A percentile compares a stretch with the other conserved stretches of the same genome.
phyloP scores from a whole-genome alignment of 331 rosid genomes.

The Acacia pycnantha region DNA sequence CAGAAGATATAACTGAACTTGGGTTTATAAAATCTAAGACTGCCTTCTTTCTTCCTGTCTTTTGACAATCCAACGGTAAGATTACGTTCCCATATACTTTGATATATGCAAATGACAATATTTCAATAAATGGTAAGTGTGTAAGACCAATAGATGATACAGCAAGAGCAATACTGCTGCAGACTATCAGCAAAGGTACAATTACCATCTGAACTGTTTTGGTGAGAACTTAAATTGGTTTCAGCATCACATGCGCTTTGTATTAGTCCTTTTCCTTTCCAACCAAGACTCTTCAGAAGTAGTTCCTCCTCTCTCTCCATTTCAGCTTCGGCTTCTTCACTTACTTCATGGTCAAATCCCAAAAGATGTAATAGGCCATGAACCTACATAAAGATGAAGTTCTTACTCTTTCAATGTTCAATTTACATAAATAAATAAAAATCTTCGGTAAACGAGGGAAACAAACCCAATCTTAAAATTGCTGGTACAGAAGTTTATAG shows the following conservation, averaged over 20 bases:
- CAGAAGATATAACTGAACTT: constrained; percentile 89
- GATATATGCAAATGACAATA: background rate
- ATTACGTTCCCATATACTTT: constrained; percentile 37
- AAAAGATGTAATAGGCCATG: constrained; percentile 94
- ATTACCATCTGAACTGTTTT: constrained; percentile 55
- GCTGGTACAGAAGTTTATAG: background rate
- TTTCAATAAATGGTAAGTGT: background rate
- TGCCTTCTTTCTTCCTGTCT: constrained; percentile 95
- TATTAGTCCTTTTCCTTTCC: constrained; percentile 93
- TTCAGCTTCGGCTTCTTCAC: constrained; percentile 90
- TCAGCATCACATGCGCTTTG: constrained; percentile 68
- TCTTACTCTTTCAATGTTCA: constrained; percentile 29
- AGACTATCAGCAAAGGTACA: constrained; percentile 4
- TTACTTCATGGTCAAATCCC: constrained; percentile 96
- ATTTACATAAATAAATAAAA: constrained; percentile 7
- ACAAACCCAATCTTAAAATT: background rate
- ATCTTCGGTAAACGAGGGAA: background rate
- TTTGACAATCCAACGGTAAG: constrained; percentile 68
- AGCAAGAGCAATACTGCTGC: background rate
- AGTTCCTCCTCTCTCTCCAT: constrained; percentile 94
- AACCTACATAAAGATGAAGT: constrained; percentile 47
- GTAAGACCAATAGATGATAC: background rate
- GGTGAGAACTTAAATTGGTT: constrained; percentile 38
- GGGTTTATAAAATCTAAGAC: constrained; percentile 88
- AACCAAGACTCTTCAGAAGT: constrained; percentile 74